phyloP scores from a whole-genome alignment of 2,329 filamentous ascomycete species.

The Cordyceps fumosorosea region DNA sequence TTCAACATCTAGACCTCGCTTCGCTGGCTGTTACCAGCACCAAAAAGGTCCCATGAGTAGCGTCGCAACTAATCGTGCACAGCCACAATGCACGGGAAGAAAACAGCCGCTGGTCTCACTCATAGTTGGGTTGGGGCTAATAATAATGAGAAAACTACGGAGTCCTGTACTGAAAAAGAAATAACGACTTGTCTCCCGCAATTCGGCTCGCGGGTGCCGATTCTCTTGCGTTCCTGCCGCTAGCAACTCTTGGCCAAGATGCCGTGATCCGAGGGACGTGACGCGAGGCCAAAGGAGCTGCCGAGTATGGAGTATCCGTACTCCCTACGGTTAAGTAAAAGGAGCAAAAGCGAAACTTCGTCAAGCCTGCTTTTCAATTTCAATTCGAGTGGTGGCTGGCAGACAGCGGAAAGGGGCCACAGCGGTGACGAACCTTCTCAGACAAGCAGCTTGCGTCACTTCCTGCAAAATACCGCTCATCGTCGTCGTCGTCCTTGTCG shows the following conservation, averaged over 20 bases:
- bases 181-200: background rate
- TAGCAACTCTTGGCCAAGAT: conserved; percentile 11
- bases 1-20: background rate
- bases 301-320: background rate
- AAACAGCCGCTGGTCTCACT: background rate
- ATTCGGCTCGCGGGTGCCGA: conserved; percentile 5
- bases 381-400: background rate
- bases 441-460: conserved; percentile 11
- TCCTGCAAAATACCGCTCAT: background rate
- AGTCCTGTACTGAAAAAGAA: background rate
- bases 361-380: background rate
- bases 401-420: background rate
- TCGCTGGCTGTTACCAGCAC: background rate
- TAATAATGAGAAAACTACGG: background rate
- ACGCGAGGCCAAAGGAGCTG: background rate
- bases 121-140: background rate
- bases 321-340: background rate
- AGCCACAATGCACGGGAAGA: background rate
- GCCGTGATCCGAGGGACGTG: conserved; percentile 7
- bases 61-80: conserved; percentile 1
- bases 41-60: background rate
- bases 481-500: background rate
- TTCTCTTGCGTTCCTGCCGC: background rate
- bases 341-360: background rate
- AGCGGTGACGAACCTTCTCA: background rate